Conservation (phyloP, 139 green algal genomes). For the Penium margaritaceum region DNA sequence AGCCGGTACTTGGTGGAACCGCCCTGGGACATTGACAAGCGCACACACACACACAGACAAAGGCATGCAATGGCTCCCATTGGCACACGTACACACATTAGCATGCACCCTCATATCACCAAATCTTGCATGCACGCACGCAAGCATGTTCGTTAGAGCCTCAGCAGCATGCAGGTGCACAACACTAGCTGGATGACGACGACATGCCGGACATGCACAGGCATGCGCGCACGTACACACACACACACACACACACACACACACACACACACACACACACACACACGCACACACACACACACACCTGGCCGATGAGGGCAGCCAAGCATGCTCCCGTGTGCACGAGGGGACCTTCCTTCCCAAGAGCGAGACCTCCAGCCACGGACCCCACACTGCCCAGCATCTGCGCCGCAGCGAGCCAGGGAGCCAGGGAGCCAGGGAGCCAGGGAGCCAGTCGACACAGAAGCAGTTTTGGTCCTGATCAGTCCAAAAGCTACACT, state of each 20-base stretch:
- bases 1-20: conserved; percentile 41
- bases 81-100: not conserved
- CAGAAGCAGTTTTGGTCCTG: no score
- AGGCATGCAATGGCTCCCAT: no score
- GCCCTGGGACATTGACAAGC: conserved; percentile 30
- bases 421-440: not conserved
- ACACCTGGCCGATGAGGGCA: conserved; percentile 40
- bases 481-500: no score
- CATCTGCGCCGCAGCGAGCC: conserved; percentile 12
- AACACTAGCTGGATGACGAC: no score
- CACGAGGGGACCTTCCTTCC: conserved; percentile 78
- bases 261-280: not conserved
- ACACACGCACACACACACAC: not conserved
- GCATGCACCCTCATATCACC: no score
- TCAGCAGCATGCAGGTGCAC: no score
- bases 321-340: conserved; percentile 68
- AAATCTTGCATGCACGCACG: not conserved
- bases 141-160: not conserved
- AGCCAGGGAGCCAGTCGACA: not conserved
- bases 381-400: conserved; percentile 59
- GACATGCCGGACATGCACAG: not conserved
- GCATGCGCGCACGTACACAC: not conserved
- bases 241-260: not conserved
- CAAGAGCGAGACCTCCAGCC: conserved; percentile 67
- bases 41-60: not conserved